phyloP scores from a whole-genome alignment of 106 monocot genomes.

The Apostasia ramifera region DNA sequence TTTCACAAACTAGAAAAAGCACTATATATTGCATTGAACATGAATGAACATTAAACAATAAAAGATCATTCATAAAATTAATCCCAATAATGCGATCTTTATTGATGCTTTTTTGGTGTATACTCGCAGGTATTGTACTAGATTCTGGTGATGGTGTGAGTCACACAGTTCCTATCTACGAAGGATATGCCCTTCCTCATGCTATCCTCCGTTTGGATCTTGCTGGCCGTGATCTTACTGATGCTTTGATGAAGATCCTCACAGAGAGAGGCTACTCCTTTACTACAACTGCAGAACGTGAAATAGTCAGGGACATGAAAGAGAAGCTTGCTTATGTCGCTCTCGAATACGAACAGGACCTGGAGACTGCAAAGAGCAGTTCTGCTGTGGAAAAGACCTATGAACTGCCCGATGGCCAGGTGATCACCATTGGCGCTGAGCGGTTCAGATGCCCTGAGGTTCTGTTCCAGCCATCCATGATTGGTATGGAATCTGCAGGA shows the following conservation, averaged over 20 bases:
- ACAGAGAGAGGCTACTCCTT: constrained; percentile 21
- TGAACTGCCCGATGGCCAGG: constrained; percentile 11
- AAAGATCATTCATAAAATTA: no score
- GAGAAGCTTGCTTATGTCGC: constrained; percentile 14
- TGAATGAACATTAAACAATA: no score
- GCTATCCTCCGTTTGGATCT: constrained; percentile 17
- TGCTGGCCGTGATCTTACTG: constrained; percentile 14
- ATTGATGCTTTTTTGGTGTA: neutral
- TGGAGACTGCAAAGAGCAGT: constrained; percentile 10
- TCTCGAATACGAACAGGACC: constrained; percentile 16
- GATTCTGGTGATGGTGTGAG: neutral
- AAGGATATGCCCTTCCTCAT: constrained; percentile 23
- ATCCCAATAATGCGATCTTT: no score
- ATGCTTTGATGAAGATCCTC: constrained; percentile 20
- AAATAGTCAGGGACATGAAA: constrained; percentile 15
- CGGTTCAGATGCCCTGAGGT: constrained; percentile 17
- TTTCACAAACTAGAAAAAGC: no score
- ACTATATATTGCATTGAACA: no score
- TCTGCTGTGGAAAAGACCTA: constrained; percentile 16
- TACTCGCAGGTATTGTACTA: constrained; percentile 13
- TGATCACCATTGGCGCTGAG: constrained; percentile 18
- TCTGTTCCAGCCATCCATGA: constrained; percentile 17
- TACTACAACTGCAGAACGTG: constrained; percentile 13
- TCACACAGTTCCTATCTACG: constrained; percentile 1
- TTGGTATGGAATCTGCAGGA: constrained; percentile 20